Evolutionary conservation across 2,329 filamentous ascomycete genomes (phyloP).

Genomic region (Colletotrichum sansevieriae): DNA sequence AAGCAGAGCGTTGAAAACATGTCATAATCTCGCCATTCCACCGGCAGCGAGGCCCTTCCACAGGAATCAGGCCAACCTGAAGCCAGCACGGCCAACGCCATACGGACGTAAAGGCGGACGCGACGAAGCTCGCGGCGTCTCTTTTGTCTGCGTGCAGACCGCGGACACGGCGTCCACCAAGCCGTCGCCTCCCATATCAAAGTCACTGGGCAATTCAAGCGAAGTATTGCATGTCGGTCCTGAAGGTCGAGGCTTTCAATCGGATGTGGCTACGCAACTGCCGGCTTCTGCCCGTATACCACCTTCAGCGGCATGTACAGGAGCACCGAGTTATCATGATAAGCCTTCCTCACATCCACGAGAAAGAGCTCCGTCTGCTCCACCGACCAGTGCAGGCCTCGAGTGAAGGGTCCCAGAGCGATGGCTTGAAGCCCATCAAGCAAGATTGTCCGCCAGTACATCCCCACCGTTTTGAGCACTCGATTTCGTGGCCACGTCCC

Average conservation of each 20-base stretch:
- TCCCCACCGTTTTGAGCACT: constrained; percentile 63
- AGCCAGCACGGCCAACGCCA: no score
- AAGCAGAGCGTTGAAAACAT: no score
- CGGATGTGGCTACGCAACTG: not conserved
- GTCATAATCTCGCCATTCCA: no score
- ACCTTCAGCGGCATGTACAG: constrained; percentile 70
- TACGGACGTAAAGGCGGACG: no score
- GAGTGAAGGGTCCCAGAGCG: constrained; percentile 64
- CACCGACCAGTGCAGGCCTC: constrained; percentile 61
- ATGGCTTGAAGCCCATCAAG: constrained; percentile 65
- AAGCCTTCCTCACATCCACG: constrained; percentile 62
- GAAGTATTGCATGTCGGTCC: no score
- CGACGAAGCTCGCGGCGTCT: no score
- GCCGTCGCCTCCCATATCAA: no score
- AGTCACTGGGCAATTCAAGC: no score
- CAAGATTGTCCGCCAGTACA: constrained; percentile 65
- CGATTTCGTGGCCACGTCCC: constrained; percentile 67
- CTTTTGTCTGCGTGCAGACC: no score
- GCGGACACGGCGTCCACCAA: no score
- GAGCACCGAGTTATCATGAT: constrained; percentile 58
- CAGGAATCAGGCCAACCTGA: no score
- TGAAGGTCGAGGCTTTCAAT: not conserved
- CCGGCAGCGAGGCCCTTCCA: no score
- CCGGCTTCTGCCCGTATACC: constrained; percentile 65
- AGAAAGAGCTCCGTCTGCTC: constrained; percentile 64